Conservation (phyloP, 192 early-diverging fungal genomes). For the Paraglomus occultum region DNA sequence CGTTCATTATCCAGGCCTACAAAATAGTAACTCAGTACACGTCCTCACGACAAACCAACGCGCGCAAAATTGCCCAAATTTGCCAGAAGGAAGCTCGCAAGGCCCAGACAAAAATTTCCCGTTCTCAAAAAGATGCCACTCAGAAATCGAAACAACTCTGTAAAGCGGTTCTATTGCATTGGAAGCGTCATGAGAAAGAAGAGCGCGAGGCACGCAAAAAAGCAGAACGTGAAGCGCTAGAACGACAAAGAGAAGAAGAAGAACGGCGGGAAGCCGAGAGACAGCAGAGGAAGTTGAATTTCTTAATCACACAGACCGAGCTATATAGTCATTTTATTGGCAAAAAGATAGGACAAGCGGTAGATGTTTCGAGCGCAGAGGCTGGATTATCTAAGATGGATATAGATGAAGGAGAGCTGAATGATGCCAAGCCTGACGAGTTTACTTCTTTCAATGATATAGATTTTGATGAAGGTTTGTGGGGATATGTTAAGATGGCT, state of each 20-base stretch:
- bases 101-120: slow-evolving; percentile 48
- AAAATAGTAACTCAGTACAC: slow-evolving; percentile 48
- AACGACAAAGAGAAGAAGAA: slow-evolving; percentile 74
- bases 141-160: slow-evolving; percentile 53
- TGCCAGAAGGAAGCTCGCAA: slow-evolving; percentile 74
- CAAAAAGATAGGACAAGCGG: slow-evolving; percentile 58
- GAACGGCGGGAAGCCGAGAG: slow-evolving; percentile 77
- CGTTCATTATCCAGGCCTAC: slow-evolving; percentile 36
- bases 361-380: neutral
- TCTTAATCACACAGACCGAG: slow-evolving; percentile 90
- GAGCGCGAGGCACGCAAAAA: slow-evolving; percentile 86
- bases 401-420: slow-evolving; percentile 15
- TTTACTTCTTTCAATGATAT: slow-evolving; percentile 52
- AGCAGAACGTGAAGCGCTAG: slow-evolving; percentile 83
- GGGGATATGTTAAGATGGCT: neutral
- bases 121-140: slow-evolving; percentile 62
- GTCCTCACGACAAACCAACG: slow-evolving; percentile 52
- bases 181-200: slow-evolving; percentile 89
- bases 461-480: slow-evolving; percentile 67
- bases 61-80: slow-evolving; percentile 67
- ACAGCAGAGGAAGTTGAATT: slow-evolving; percentile 88
- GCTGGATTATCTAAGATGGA: slow-evolving; percentile 1
- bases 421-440: neutral
- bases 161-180: slow-evolving; percentile 77
- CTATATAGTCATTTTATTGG: slow-evolving; percentile 91